Evolutionary conservation across 2,329 filamentous ascomycete species (phyloP).

Genomic region (Aspergillus chevalieri): DNA sequence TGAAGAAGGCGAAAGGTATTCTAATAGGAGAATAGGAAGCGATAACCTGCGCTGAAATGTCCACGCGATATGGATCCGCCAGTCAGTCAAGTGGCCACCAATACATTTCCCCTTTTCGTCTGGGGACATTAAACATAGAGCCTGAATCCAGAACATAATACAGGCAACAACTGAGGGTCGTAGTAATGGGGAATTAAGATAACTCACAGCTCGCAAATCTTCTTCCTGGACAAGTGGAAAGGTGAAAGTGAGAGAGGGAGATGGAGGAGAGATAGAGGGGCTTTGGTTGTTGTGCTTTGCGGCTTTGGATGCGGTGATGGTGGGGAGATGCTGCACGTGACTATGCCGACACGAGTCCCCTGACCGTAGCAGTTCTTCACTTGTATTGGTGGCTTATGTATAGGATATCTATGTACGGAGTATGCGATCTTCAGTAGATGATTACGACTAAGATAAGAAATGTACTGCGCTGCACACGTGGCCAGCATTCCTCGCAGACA

Average conservation of each 20-base stretch:
- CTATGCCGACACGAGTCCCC: slow-evolving; percentile 13
- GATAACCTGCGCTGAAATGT: background rate
- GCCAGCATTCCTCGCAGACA: too few species aligned
- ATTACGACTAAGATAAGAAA: too few species aligned
- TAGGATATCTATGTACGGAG: too few species aligned
- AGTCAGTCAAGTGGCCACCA: background rate
- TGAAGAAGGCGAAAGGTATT: background rate
- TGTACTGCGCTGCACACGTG: too few species aligned
- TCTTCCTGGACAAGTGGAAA: background rate
- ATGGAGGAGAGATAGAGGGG: slow-evolving; percentile 28
- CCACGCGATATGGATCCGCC: background rate
- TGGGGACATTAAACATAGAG: slow-evolving; percentile 8
- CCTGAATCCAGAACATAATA: background rate
- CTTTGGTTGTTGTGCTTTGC: slow-evolving; percentile 27
- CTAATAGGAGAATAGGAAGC: background rate
- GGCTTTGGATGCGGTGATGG: slow-evolving; percentile 23
- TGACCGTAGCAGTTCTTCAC: too few species aligned
- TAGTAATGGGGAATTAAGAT: too few species aligned
- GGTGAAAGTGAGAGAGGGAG: slow-evolving; percentile 9
- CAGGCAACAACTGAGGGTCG: too few species aligned
- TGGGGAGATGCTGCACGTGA: slow-evolving; percentile 15
- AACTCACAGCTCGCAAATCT: too few species aligned
- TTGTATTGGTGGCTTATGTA: too few species aligned
- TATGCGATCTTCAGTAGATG: too few species aligned
- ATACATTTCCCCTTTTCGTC: background rate